A percentile compares a stretch with the other conserved stretches of the same genome.
These are phyloP conservation scores for Globisporangium cylindrosporum DNA, from an alignment of 352 stramenopile species.

Conservation along the genomic window DNA sequence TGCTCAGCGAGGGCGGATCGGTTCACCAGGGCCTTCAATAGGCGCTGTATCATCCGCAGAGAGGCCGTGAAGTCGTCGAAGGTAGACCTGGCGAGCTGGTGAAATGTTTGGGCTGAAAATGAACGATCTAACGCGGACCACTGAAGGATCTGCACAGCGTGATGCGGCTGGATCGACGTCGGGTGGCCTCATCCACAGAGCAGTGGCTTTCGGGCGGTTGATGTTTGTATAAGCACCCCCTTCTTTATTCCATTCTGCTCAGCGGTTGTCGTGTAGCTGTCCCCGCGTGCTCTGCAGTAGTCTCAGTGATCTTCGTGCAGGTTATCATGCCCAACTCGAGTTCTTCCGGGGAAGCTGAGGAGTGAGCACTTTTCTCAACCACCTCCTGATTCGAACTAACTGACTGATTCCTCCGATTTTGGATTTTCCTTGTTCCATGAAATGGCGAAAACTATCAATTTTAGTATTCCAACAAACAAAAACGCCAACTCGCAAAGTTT, in stretches of 20 bases:
- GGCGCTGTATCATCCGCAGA: not conserved
- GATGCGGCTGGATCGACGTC: not conserved
- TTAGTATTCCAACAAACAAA: not conserved
- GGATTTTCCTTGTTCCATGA: too few species aligned
- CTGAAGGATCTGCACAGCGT: not conserved
- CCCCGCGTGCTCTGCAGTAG: too few species aligned
- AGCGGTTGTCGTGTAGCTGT: not conserved
- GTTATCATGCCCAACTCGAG: too few species aligned
- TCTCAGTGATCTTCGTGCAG: too few species aligned
- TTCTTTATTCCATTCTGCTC: not conserved
- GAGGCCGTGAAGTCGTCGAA: too few species aligned
- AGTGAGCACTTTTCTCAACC: too few species aligned
- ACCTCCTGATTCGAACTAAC: too few species aligned
- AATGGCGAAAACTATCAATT: not conserved
- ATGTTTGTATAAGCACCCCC: not conserved
- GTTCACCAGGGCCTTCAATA: too few species aligned
- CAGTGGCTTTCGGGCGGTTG: not conserved
- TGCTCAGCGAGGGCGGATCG: too few species aligned
- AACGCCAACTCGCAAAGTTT: not conserved
- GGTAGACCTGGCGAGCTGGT: not conserved
- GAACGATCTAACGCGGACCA: not conserved
- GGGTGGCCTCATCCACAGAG: not conserved
- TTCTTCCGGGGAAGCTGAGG: too few species aligned
- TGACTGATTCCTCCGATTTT: too few species aligned
- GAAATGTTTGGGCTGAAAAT: not conserved